Base-by-base conservation (phyloP, 345 rosid species). In the Brassica juncea region DNA sequence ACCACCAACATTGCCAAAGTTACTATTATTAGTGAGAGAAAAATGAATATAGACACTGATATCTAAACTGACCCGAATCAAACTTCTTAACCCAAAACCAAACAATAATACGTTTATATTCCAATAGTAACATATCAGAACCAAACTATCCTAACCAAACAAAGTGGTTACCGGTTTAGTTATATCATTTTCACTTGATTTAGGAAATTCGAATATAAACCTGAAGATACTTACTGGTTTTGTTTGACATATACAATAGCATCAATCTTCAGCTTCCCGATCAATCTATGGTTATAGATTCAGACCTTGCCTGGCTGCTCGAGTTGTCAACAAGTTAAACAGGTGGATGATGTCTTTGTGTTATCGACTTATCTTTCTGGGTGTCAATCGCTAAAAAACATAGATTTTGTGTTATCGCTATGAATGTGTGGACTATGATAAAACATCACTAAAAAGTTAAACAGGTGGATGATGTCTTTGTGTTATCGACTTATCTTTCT, bases 171-270 rank as follows among this genome's bases (percentile, higher is more conserved):
- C 19, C 9, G 7, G 4, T 23, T 23, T 32, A 6, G 31, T 9
- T 23, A 59, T 59, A 11, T 58, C 0, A 1, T 58, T 25, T 62
- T 31, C 4, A 4, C 25, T 54, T 66, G 78, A 65, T 34, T 75
- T 21, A 37, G 57, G 7, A 23, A 23, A 12, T 47, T 31, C 11
- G 65, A 57, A 37, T 32, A 37, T 71, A 81, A 7, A 94, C 98
- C 96, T 94, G 86, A 89, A 90, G 73, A 95, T 85, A 35, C 94
- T 93, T 19, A 95, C 97, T 9, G 97, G 92, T 84, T 84, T 93
- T 15, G 49, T 32, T 32, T 32, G 35, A 32, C 35, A 4, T 4
- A 32, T 32, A 32, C 35, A 5, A 32, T 32, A 5, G 35, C 35
- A 32, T 32, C 7, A 32, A 32, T 32, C 35, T 32, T 32, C 6